Evolutionary conservation across 106 monocot species (phyloP).

Genomic region (Allium fistulosum): DNA sequence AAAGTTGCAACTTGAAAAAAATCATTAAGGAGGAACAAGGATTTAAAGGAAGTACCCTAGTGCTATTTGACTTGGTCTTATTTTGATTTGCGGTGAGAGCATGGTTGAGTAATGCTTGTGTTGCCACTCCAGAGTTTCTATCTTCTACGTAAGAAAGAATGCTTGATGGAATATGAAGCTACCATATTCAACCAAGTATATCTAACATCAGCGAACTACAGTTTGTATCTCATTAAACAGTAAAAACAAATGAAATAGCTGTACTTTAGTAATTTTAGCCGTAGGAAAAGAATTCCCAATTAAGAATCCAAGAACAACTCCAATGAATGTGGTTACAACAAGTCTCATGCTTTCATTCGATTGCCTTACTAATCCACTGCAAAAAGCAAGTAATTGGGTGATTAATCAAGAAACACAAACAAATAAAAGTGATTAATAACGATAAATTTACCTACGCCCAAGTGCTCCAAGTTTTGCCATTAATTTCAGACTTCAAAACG

Average conservation of each 20-base stretch:
- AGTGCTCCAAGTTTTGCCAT: slow-evolving; percentile 38
- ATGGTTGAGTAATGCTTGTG: slow-evolving; percentile 55
- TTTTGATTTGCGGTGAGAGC: slow-evolving; percentile 33
- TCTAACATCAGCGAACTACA: not conserved
- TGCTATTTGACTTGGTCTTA: slow-evolving; percentile 15
- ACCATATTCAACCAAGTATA: slow-evolving; percentile 12
- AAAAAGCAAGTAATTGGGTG: slow-evolving; percentile 6
- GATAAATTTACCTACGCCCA: slow-evolving; percentile 27
- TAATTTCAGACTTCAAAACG: slow-evolving; percentile 7
- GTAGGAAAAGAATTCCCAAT: slow-evolving; percentile 60
- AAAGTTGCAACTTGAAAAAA: not conserved
- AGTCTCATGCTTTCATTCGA: slow-evolving; percentile 55
- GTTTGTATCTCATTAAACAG: not conserved
- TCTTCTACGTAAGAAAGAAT: slow-evolving; percentile 68
- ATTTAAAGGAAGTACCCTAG: slow-evolving; percentile 22
- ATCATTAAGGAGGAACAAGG: not conserved
- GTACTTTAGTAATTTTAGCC: slow-evolving; percentile 55
- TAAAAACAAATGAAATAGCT: not conserved
- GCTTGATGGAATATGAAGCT: slow-evolving; percentile 61
- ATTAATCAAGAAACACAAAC: not conserved
- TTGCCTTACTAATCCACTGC: slow-evolving; percentile 33
- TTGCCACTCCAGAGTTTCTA: slow-evolving; percentile 46
- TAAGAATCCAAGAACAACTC: slow-evolving; percentile 58
- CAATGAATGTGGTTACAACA: slow-evolving; percentile 39
- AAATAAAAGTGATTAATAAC: slow-evolving; percentile 1